A percentile compares a stretch with the other conserved stretches of the same genome.
These are phyloP conservation scores for Dactylellina leptospora DNA, from an alignment of 2,329 filamentous ascomycete species.

Conservation along the genomic window DNA sequence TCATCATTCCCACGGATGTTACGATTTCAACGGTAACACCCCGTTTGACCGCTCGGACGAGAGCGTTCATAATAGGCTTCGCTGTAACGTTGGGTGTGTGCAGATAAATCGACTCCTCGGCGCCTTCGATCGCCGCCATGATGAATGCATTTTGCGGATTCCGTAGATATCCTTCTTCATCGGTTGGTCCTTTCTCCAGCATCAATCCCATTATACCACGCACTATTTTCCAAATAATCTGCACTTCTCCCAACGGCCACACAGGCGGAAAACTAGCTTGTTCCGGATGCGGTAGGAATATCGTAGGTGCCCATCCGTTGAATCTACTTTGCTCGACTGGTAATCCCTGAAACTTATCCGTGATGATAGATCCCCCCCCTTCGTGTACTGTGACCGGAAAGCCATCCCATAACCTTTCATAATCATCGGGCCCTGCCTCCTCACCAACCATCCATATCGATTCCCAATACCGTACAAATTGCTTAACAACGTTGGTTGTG, in stretches of 20 bases:
- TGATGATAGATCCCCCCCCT: conserved; percentile 32
- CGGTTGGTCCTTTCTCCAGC: conserved; percentile 10
- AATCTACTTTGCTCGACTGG: conserved; percentile 4
- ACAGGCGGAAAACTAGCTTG: conserved; percentile 70
- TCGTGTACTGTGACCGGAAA: conserved; percentile 35
- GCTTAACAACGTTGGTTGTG: conserved; percentile 64
- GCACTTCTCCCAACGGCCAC: conserved; percentile 60
- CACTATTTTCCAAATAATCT: conserved; percentile 23
- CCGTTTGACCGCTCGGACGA: conserved; percentile 70
- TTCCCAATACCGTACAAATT: conserved; percentile 73
- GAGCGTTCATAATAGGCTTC: conserved; percentile 69
- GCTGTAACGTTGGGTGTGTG: conserved; percentile 82
- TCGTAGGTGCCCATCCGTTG: conserved; percentile 61
- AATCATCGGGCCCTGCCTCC: conserved; percentile 31
- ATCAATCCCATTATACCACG: conserved; percentile 25
- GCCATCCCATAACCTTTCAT: conserved; percentile 11
- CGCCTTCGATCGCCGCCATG: conserved; percentile 69
- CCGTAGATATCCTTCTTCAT: conserved; percentile 55
- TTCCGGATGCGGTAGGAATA: conserved; percentile 78
- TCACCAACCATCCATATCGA: conserved; percentile 70
- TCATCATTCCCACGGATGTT: conserved; percentile 76
- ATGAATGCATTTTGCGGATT: conserved; percentile 75
- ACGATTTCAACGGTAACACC: conserved; percentile 75
- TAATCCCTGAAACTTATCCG: conserved; percentile 16
- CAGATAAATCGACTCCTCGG: conserved; percentile 70